phyloP scores from a whole-genome alignment of 2,329 filamentous ascomycete genomes.

The Ustulina deusta region DNA sequence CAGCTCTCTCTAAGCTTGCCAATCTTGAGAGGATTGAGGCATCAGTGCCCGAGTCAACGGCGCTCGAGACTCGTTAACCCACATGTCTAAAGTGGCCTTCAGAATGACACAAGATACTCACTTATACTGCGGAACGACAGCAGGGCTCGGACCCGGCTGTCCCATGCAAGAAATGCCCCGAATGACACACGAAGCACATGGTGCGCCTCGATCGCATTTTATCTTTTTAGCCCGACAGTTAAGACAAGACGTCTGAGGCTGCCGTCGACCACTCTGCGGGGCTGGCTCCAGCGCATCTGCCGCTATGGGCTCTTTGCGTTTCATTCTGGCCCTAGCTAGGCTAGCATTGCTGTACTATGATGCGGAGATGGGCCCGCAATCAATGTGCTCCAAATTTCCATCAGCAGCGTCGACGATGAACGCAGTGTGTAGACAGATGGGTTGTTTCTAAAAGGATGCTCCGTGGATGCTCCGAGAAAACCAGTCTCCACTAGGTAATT shows the following conservation, averaged over 20 bases:
- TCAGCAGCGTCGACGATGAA: neutral
- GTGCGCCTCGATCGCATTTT: conserved; percentile 49
- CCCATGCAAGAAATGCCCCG: conserved; percentile 46
- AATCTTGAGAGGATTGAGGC: conserved; percentile 45
- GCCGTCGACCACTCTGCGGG: conserved; percentile 39
- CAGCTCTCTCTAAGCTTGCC: conserved; percentile 46
- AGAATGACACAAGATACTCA: conserved; percentile 19
- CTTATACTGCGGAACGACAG: conserved; percentile 16
- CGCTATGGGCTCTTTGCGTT: conserved; percentile 34
- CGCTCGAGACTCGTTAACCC: conserved; percentile 20
- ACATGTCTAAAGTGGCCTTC: neutral
- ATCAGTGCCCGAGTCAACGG: conserved; percentile 9
- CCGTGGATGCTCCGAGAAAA: conserved; percentile 27
- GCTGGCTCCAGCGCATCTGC: neutral
- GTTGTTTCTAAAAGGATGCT: neutral
- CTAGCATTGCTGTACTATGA: neutral
- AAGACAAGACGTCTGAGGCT: conserved; percentile 51
- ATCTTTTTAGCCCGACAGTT: conserved; percentile 52
- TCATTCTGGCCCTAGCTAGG: conserved; percentile 25
- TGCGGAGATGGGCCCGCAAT: neutral
- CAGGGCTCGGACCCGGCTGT: conserved; percentile 11
- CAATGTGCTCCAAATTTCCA: neutral
- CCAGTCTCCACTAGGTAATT: neutral
- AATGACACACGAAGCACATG: conserved; percentile 48
- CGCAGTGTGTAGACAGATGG: neutral